These are phyloP conservation scores for Oryza australiensis DNA, from an alignment of 176 grass and related monocot species.

Conservation along the genomic window DNA sequence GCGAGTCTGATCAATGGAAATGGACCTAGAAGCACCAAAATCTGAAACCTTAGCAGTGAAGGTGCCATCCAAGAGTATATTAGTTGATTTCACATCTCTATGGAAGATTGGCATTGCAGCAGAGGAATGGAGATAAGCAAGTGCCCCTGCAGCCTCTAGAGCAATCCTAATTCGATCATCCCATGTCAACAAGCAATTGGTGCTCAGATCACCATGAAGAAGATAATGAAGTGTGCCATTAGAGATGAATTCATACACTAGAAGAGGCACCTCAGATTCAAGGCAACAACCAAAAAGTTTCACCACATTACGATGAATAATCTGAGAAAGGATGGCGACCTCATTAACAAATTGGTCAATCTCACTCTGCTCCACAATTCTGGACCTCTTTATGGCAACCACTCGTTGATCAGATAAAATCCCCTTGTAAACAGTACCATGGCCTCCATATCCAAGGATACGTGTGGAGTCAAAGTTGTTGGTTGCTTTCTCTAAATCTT, in stretches of 20 bases:
- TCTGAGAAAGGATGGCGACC: neutral
- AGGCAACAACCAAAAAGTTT: neutral
- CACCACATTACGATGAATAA: neutral
- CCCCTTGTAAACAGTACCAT: too few relatives aligned
- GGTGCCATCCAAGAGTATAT: neutral
- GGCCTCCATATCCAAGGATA: too few relatives aligned
- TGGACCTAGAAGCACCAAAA: constrained; percentile 9
- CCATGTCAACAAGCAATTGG: neutral
- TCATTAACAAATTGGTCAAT: neutral
- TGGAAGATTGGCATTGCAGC: constrained; percentile 7
- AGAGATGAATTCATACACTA: neutral
- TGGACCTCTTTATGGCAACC: neutral
- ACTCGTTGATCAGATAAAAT: neutral
- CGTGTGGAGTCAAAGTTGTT: neutral
- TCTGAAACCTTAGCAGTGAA: neutral
- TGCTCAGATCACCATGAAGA: constrained; percentile 10
- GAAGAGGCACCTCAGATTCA: neutral
- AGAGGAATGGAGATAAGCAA: neutral
- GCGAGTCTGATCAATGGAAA: neutral
- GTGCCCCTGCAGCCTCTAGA: neutral
- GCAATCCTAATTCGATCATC: neutral
- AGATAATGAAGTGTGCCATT: neutral
- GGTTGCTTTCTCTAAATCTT: constrained; percentile 1
- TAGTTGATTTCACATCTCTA: neutral
- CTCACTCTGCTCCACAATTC: neutral